Evolutionary conservation across 2,329 filamentous ascomycete genomes (phyloP), one percentile per base, ranked within the genome.

Genomic region (Colletotrichum lentis): DNA sequence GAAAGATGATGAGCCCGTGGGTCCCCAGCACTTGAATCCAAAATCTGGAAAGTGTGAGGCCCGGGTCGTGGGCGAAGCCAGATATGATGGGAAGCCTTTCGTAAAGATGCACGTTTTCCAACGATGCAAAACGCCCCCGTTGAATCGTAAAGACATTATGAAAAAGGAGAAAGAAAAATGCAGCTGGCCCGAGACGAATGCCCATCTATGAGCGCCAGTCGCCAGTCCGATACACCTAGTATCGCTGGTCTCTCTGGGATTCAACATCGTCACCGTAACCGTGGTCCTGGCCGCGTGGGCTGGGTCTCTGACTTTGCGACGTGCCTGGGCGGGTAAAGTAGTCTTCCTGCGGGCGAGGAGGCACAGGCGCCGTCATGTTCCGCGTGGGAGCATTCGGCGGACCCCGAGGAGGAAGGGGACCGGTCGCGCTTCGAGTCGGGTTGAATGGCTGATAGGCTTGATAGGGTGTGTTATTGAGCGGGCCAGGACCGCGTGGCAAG

Each of bases 301-400:
- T 71, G 31, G 64, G 62, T 50, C 57, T 41, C 63, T 62, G 69
- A 53, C 72, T 74, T 18, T 75, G 69, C 20, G 72, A 69, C 14
- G 73, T 75, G 22, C 73, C 76, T 35, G 74, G 70, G 35, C 76
- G 74, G 24, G 74, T 64, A 37, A 71, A 71, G 61, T 73, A 77
- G 43, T 76, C 76, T 27, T 73, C 73, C 47, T 75, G 73, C 16
- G 78, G 57, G 10, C 67, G 63, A 16, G 39, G 37, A 49, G 67
- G 77, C 62, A 79, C 72, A 4, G 81, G 80, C 4, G 79, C 80
- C 24, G 83, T 84, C 78, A 84, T 79, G 63, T 81, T 84, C 58
- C 83, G 78, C 70, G 79, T 79, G 1, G 81, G 80, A 35, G 78
- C 73, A 44, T 77, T 76, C 14, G 76, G 77, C 46, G 76, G 76